Base-by-base conservation (phyloP, 2,329 filamentous ascomycete species). In the Pestalotiopsis sp. region DNA sequence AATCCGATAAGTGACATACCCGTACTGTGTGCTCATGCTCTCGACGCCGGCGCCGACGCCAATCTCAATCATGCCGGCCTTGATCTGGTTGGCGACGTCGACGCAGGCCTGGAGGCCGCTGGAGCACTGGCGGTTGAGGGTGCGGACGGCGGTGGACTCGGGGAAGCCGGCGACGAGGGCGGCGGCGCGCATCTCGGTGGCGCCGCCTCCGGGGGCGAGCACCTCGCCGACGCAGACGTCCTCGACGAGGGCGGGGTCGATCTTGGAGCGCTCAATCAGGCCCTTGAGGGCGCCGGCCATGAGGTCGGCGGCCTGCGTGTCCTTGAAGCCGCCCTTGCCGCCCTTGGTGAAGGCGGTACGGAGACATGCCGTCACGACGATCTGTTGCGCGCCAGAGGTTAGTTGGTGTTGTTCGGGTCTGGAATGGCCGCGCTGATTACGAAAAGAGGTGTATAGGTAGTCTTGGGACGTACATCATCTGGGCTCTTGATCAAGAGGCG, bases 121-220 rank as follows among this genome's bases (percentile, higher is more conserved):
- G 14, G 93, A 97, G 85, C 96, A 99, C 84, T 98, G 95, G 76
- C 96, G 87, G 87, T 98, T 99, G 80, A 98, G 83, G 69, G 91
- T 90, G 83, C 93, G 94, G 68, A 97, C 92, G n/a, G 94, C 92
- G 4, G 94, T 89, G 20, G 89, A 87, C 76, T 93, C 92, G 58
- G 96, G 93, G 85, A 98, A 97, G 60, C 96, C 96, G 64, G 96
- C 96, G 6, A 94, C 93, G 68, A 98, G 87, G 67, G 92, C 91
- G 45, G 96, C 96, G 69, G 94, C 96, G 73, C 96, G 92, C 90
- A 97, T 98, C 84, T 98, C 96, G 61, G 96, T 98, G 25, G 96
- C 96, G 74, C 95, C 96, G 74, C 94, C 96, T 71, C 96, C 96
- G 41, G 95, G 95, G 20, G 95, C 90, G 63, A 99, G 90, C 38